Evolutionary conservation across 495 filamentous ascomycete genomes (phyloP).

Genomic region (Talaromyces wortmannii): DNA sequence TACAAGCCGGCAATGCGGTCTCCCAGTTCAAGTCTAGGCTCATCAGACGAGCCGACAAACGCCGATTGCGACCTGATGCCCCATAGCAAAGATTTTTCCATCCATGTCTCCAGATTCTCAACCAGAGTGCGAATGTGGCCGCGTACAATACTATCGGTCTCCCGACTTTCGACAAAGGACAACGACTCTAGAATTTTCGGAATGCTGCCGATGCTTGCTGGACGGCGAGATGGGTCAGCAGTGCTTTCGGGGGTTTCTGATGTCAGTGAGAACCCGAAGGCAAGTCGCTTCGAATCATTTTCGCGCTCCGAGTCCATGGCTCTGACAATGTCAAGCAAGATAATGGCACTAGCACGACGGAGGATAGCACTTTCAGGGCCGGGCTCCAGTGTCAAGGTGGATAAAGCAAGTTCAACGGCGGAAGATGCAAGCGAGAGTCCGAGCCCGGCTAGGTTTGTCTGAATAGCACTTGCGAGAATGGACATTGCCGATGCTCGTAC

Average conservation of each 20-base stretch:
- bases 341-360: conserved; percentile 62
- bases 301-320: conserved; percentile 54
- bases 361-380: conserved; percentile 62
- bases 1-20: conserved; percentile 33
- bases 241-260: background rate
- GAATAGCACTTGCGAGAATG: conserved; percentile 58
- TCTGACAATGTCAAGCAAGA: conserved; percentile 60
- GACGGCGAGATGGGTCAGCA: conserved; percentile 3
- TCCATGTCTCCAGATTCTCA: conserved; percentile 67
- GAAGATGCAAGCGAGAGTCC: conserved; percentile 45
- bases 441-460: conserved; percentile 59
- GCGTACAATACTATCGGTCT: conserved; percentile 66
- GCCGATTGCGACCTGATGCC: conserved; percentile 21
- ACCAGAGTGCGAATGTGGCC: conserved; percentile 64
- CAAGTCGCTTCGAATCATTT: conserved; percentile 33
- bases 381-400: conserved; percentile 59
- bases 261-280: conserved; percentile 50
- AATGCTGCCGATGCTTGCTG: conserved; percentile 40
- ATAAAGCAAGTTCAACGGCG: conserved; percentile 60
- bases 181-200: conserved; percentile 58
- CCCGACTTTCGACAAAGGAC: conserved; percentile 57
- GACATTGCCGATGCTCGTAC: conserved; percentile 73
- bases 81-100: conserved; percentile 48
- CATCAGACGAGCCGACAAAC: conserved; percentile 5
- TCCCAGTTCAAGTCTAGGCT: conserved; percentile 22